Evolutionary conservation across 352 stramenopile genomes (phyloP).

Genomic region (Globisporangium canariense): DNA sequence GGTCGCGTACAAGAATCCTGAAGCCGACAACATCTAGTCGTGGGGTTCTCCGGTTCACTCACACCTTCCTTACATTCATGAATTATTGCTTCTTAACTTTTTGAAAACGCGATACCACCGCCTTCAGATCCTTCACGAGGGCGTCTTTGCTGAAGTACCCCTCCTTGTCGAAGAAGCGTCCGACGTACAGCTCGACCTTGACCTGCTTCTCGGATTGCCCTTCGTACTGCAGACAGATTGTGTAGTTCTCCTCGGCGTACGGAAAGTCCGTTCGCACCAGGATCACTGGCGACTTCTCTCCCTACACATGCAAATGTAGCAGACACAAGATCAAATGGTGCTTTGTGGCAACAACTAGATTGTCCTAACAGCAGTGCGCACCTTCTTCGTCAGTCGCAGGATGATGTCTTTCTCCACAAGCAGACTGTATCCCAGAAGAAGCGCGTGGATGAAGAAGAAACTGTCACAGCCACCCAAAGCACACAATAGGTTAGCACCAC

Average conservation of each 20-base stretch:
- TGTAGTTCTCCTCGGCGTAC: constrained; percentile 74
- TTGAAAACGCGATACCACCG: constrained; percentile 59
- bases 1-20: constrained; percentile 95
- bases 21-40: constrained; percentile 64
- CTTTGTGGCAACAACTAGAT: not conserved
- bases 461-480: constrained; percentile 21
- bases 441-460: constrained; percentile 78
- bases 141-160: constrained; percentile 79
- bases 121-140: constrained; percentile 69
- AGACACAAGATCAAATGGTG: not conserved
- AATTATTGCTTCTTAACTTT: constrained; percentile 74
- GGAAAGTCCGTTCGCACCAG: constrained; percentile 70
- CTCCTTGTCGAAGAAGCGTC: constrained; percentile 84
- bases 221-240: constrained; percentile 48
- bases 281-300: constrained; percentile 30
- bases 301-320: constrained; percentile 16
- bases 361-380: constrained; percentile 14
- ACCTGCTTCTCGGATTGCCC: constrained; percentile 33
- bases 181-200: constrained; percentile 75
- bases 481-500: not conserved
- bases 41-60: constrained; percentile 7
- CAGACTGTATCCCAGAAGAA: constrained; percentile 65
- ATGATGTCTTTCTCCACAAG: constrained; percentile 82
- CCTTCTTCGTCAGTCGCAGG: constrained; percentile 64
- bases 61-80: constrained; percentile 21